Evolutionary conservation across 1,139 yeast species (phyloP).

Genomic region (Suhomyces wounanorum): DNA sequence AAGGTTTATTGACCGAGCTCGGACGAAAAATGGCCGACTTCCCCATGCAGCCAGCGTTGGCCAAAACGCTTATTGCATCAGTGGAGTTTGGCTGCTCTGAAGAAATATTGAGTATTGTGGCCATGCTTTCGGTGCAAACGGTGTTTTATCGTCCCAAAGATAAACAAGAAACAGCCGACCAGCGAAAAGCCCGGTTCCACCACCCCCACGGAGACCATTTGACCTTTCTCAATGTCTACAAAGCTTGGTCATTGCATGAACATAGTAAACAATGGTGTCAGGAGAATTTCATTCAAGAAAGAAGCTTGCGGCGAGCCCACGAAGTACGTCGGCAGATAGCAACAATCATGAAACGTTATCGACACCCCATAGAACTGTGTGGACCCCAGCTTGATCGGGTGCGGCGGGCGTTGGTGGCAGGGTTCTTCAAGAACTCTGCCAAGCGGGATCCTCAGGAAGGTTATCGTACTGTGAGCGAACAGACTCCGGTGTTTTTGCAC

Average conservation of each 20-base stretch:
- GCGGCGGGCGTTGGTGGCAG: constrained; percentile 76
- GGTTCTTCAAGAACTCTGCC: constrained; percentile 85
- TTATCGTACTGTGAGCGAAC: constrained; percentile 75
- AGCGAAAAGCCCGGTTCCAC: constrained; percentile 69
- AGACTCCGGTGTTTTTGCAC: constrained; percentile 80
- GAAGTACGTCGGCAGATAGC: constrained; percentile 77
- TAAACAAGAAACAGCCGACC: constrained; percentile 73
- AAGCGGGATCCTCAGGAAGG: constrained; percentile 69
- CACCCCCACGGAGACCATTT: constrained; percentile 86
- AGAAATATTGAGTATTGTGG: constrained; percentile 80
- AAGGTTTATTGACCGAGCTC: constrained; percentile 69
- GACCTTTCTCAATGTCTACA: constrained; percentile 78
- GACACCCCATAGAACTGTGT: constrained; percentile 57
- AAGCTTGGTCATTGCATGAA: constrained; percentile 69
- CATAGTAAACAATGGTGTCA: constrained; percentile 76
- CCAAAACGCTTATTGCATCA: constrained; percentile 78
- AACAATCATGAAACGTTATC: constrained; percentile 59
- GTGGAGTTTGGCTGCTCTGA: constrained; percentile 76
- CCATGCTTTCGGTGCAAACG: constrained; percentile 89
- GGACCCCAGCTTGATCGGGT: constrained; percentile 64
- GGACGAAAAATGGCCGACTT: constrained; percentile 89
- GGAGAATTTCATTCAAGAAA: constrained; percentile 78
- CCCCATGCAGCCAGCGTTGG: constrained; percentile 93
- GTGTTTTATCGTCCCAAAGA: constrained; percentile 85
- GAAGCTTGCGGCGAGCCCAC: constrained; percentile 72